These are phyloP conservation scores for Schizosaccharomyces osmophilus DNA, from an alignment of 805 yeast species.

Conservation along the genomic window DNA sequence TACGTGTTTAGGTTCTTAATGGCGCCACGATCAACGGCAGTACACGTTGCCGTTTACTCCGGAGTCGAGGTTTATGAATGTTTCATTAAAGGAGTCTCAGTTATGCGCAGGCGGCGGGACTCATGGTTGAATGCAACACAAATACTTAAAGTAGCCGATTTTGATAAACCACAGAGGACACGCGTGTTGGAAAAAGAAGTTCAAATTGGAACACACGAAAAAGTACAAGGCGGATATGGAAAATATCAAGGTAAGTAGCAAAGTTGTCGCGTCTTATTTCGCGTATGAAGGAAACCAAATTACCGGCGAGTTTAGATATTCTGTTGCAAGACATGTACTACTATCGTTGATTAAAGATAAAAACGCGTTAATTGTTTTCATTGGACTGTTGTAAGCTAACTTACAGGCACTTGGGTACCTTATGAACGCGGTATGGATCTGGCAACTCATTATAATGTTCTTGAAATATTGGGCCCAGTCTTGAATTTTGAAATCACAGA, in stretches of 20 bases:
- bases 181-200: conserved; percentile 79
- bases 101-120: conserved; percentile 75
- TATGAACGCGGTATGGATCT: conserved; percentile 44
- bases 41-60: conserved; percentile 22
- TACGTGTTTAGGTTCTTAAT: not conserved
- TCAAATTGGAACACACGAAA: conserved; percentile 73
- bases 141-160: conserved; percentile 73
- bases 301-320: not conserved
- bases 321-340: not conserved
- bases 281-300: not conserved
- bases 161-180: conserved; percentile 83
- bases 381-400: conserved; percentile 2
- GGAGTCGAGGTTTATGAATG: conserved; percentile 23
- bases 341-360: not conserved
- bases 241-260: conserved; percentile 53
- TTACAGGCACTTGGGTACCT: conserved; percentile 85
- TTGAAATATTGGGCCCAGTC: conserved; percentile 35
- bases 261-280: not conserved
- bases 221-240: conserved; percentile 93
- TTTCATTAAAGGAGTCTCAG: conserved; percentile 43
- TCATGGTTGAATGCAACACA: conserved; percentile 97
- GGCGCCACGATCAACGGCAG: conserved; percentile 4
- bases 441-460: conserved; percentile 40
- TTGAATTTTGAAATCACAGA: not conserved
- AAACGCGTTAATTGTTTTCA: not conserved